Base-by-base conservation (phyloP, 441 rosid genomes). In the Iberis amara region DNA sequence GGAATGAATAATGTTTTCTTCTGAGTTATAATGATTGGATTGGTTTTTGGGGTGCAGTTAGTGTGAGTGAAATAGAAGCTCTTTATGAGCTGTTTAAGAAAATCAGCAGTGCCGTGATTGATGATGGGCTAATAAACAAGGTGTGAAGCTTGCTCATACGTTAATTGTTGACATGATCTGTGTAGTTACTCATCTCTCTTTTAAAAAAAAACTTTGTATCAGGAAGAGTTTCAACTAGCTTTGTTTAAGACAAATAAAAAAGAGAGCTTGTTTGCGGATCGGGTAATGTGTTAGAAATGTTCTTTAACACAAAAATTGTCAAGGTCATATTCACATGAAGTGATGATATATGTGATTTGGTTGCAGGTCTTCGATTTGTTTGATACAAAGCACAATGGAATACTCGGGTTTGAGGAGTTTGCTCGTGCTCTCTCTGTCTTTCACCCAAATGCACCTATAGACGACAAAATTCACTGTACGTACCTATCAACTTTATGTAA, bases 141-240 rank as follows among this genome's bases (percentile, higher is more conserved):
- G 95, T 86, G 23, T 57, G 48, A n/a, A 57, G 11, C 24, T 0
- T 32, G 24, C 42, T 64, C 12, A 15, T n/a, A n/a, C n/a, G n/a
- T n/a, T n/a, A n/a, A n/a, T n/a, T n/a, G n/a, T n/a, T n/a, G n/a
- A 32, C 44, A 27, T 7, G 7, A 21, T 30, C n/a, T n/a, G 21
- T 21, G 4, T 57, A n/a, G 47, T 50, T 36, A 12, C 44, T 48
- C n/a, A n/a, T 36, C 36, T 1, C 1, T 51, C 23, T 59, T 36
- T n/a, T 59, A 39, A 9, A n/a, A n/a, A n/a, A n/a, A n/a, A n/a
- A n/a, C n/a, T n/a, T 42, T 55, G 55, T 65, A 52, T 39, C 79
- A 88, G 98, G 95, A 91, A 66, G 98, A 91, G 77, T 91, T 91
- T 72, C 98, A 91, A 53, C 68, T 91, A 69, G 96, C 98, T 8